These are phyloP conservation scores for Tricholoma furcatifolium DNA, from an alignment of 768 basidiomycete genomes.

Conservation along the genomic window DNA sequence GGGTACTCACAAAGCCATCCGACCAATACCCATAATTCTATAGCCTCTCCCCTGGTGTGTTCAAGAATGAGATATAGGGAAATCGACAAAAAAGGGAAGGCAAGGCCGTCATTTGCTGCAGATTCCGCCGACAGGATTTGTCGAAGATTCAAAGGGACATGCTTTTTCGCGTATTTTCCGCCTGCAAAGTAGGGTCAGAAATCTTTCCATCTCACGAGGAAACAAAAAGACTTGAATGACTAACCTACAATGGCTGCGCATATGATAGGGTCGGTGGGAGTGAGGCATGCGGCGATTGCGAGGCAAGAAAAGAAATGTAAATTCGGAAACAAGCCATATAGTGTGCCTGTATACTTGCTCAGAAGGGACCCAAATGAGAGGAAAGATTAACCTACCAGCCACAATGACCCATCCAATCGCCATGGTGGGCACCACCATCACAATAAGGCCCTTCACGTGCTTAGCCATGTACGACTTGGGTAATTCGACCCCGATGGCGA, in stretches of 20 bases:
- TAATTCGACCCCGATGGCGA: slow-evolving; percentile 93
- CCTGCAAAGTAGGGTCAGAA: slow-evolving; percentile 33
- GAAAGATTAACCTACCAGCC: slow-evolving; percentile 43
- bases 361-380: not conserved
- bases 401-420: slow-evolving; percentile 81
- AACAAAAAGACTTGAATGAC: slow-evolving; percentile 9
- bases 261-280: slow-evolving; percentile 94
- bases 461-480: slow-evolving; percentile 81
- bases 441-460: slow-evolving; percentile 68
- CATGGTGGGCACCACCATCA: slow-evolving; percentile 83
- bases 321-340: slow-evolving; percentile 70
- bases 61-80: slow-evolving; percentile 86
- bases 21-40: slow-evolving; percentile 84
- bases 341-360: slow-evolving; percentile 42
- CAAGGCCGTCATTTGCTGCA: slow-evolving; percentile 94
- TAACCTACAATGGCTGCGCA: slow-evolving; percentile 78
- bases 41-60: slow-evolving; percentile 53
- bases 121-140: slow-evolving; percentile 85
- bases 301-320: slow-evolving; percentile 74
- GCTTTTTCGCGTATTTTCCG: slow-evolving; percentile 64
- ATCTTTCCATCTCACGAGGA: not conserved
- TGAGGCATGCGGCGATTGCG: slow-evolving; percentile 86
- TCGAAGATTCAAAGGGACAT: slow-evolving; percentile 76
- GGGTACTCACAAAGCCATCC: slow-evolving; percentile 69
- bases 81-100: slow-evolving; percentile 88